phyloP scores from a whole-genome alignment of 2,329 filamentous ascomycete genomes.

The Plectosphaerella cucumerina region DNA sequence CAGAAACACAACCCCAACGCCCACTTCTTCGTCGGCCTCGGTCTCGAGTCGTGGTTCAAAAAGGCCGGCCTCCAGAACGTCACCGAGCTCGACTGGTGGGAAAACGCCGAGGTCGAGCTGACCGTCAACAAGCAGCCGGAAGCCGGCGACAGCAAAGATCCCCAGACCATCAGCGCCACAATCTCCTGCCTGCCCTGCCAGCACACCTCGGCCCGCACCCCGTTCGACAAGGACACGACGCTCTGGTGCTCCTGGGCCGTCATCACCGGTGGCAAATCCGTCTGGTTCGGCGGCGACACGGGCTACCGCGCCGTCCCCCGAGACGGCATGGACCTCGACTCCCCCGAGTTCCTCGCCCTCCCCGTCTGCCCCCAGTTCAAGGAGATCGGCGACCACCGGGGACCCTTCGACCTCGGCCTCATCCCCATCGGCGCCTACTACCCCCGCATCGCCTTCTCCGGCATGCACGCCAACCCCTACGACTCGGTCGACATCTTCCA shows the following conservation, averaged over 20 bases:
- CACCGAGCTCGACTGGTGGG: slow-evolving; percentile 95
- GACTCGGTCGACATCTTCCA: slow-evolving; percentile 87
- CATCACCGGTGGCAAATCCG: slow-evolving; percentile 66
- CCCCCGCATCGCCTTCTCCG: slow-evolving; percentile 67
- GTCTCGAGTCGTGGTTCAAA: slow-evolving; percentile 79
- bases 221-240: slow-evolving; percentile 68
- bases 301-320: slow-evolving; percentile 79
- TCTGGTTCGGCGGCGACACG: slow-evolving; percentile 89
- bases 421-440: slow-evolving; percentile 92
- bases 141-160: slow-evolving; percentile 17
- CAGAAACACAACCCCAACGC: slow-evolving; percentile 67
- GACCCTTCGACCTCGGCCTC: slow-evolving; percentile 85
- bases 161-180: slow-evolving; percentile 59
- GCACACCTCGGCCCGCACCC: slow-evolving; percentile 67
- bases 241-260: slow-evolving; percentile 90
- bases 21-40: slow-evolving; percentile 85
- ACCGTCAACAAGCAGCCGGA: slow-evolving; percentile 29
- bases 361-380: slow-evolving; percentile 81
- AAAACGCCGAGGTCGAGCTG: slow-evolving; percentile 70
- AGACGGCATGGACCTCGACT: slow-evolving; percentile 64
- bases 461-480: slow-evolving; percentile 81
- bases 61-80: slow-evolving; percentile 67
- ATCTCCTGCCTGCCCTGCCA: slow-evolving; percentile 82
- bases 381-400: slow-evolving; percentile 73
- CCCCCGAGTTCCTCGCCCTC: slow-evolving; percentile 57